Evolutionary conservation across 1,139 yeast genomes (phyloP).

Genomic region (Eremothecium gossypii): DNA sequence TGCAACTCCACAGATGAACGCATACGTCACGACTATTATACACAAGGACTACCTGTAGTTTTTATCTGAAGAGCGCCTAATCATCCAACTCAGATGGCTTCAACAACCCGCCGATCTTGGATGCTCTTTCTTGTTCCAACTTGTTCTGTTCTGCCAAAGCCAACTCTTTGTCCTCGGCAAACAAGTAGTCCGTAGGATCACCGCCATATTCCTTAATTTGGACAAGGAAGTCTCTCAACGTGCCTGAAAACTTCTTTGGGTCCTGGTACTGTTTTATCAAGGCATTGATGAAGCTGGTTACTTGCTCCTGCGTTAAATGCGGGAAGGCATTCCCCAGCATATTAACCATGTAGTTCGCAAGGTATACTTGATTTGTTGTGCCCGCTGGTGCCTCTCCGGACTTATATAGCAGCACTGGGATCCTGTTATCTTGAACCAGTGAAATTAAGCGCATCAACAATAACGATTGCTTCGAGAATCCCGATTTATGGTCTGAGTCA

Average conservation of each 20-base stretch:
- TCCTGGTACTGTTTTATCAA: slow-evolving; percentile 67
- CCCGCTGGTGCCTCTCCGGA: slow-evolving; percentile 74
- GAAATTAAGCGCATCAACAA: slow-evolving; percentile 77
- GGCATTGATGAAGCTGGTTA: slow-evolving; percentile 70
- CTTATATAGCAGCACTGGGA: slow-evolving; percentile 67
- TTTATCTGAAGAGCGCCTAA: slow-evolving; percentile 5
- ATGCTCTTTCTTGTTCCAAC: slow-evolving; percentile 69
- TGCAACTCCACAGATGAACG: neutral
- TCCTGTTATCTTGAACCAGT: slow-evolving; percentile 67
- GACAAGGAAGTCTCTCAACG: slow-evolving; percentile 88
- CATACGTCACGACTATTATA: neutral
- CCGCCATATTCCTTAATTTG: slow-evolving; percentile 96
- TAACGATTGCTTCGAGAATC: slow-evolving; percentile 81
- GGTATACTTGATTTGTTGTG: slow-evolving; percentile 67
- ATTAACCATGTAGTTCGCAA: slow-evolving; percentile 74
- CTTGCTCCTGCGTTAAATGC: slow-evolving; percentile 76
- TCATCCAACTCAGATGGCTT: slow-evolving; percentile 97
- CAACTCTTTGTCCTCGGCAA: slow-evolving; percentile 84
- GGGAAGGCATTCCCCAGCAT: slow-evolving; percentile 84
- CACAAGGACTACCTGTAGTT: neutral
- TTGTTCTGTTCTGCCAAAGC: slow-evolving; percentile 63
- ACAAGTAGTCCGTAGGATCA: slow-evolving; percentile 80
- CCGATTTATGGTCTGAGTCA: slow-evolving; percentile 96
- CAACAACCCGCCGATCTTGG: slow-evolving; percentile 84
- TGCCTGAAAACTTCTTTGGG: slow-evolving; percentile 67